Evolutionary conservation across 164 flowering plant species (phyloP), one percentile per base, ranked within the genome.

Genomic region (Magnolia sinica): DNA sequence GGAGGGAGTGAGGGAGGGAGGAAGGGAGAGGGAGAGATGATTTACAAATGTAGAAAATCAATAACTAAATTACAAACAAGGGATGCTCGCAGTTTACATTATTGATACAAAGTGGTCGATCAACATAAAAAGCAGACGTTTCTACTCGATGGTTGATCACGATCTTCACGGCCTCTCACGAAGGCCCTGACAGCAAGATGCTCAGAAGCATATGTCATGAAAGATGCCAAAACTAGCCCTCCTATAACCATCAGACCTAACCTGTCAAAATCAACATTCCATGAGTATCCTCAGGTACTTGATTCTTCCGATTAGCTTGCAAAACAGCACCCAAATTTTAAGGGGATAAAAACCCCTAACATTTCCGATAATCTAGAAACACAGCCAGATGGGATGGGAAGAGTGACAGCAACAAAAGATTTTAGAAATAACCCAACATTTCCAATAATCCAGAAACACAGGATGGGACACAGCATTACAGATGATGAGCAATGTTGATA

Each of bases 191-290:
- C 87, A 7, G 94, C 90, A 23, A 96, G 95, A 82, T 89, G 97
- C 87, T 96, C 98, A 0, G 99, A 81, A 78, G 97, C 94, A 82
- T 91, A 90, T 64, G 99, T 93, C 99, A 96, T 92, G 87, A 94
- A 96, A 68, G 96, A 88, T 19, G 93, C 94, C 83, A 92, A 84
- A 63, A 91, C 72, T 24, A 96, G 10, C 50, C 94, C 96, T 66
- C 94, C 97, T 1, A 67, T 90, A 59, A 91, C 96, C 92, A 96
- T 94, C 89, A 94, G 82, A 58, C 97, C 99, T 78, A 96, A 82
- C 91, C 99, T 96, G 98, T 70, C 63, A 37, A 80, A 64, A 2
- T 9, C 37, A 70, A 37, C 75, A 71, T 5, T 51, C n/a, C n/a
- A n/a, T n/a, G n/a, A n/a, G n/a, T n/a, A 31, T 31, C 11, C 3